phyloP scores from a whole-genome alignment of 208 protist genomes.

The Acanthamoeba healyi region DNA sequence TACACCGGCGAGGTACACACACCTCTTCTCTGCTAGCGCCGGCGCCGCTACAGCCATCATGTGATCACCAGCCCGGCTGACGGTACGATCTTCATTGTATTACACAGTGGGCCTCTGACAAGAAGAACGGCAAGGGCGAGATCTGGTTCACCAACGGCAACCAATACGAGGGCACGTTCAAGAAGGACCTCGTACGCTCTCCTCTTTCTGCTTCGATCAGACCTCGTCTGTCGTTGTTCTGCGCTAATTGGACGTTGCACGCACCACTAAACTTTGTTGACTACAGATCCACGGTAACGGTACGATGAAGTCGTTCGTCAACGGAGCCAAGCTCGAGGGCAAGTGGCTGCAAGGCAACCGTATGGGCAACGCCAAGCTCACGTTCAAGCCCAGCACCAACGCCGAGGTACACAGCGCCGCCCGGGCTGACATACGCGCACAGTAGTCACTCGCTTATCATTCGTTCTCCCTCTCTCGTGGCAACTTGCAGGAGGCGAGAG shows the following conservation, averaged over 20 bases:
- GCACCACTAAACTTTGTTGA: neutral
- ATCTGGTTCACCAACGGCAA: constrained; percentile 66
- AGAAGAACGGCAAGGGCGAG: constrained; percentile 54
- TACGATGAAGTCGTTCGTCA: constrained; percentile 15
- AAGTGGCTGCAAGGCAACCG: constrained; percentile 33
- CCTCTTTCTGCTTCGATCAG: neutral
- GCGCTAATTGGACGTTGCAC: neutral
- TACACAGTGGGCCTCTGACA: constrained; percentile 12
- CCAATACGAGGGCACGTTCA: constrained; percentile 49
- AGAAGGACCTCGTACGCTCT: constrained; percentile 1
- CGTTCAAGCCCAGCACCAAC: constrained; percentile 50
- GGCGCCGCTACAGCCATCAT: too few relatives aligned
- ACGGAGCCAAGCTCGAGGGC: constrained; percentile 60
- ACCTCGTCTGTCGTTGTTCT: neutral
- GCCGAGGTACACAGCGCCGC: neutral
- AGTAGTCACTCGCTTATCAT: neutral
- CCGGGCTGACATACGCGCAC: neutral
- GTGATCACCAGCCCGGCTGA: too few relatives aligned
- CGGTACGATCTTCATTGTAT: neutral
- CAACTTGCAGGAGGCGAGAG: neutral
- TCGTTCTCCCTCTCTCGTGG: neutral
- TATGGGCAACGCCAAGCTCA: constrained; percentile 42
- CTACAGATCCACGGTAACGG: constrained; percentile 18
- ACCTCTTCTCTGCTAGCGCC: neutral
- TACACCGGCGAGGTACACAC: constrained; percentile 19